Evolutionary conservation across 192 early-diverging fungal genomes (phyloP), one percentile per base, ranked within the genome.

Genomic region (Cladochytrium replicatum): DNA sequence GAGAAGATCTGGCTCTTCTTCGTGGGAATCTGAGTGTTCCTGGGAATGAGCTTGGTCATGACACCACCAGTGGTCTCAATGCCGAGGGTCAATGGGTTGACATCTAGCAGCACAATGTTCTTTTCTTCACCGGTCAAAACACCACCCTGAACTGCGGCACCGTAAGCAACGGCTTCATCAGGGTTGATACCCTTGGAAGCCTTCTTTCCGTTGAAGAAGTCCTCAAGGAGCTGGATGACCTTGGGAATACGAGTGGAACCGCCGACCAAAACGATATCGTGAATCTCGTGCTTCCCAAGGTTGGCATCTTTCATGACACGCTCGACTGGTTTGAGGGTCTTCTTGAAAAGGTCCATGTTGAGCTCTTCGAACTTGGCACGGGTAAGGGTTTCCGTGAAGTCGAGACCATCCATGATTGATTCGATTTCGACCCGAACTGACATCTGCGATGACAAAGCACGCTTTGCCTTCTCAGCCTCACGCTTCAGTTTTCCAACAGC

Each of bases 1-100:
- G 89, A 91, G 85, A 94, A 94, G 67, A 94, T 93, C 72, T 97
- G 91, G 50, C 90, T 87, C 81, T 93, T 94, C 82, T 93, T 97
- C 71, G 90, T 88, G 44, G 93, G 93, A 50, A 97, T 82, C 60
- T 77, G 77, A 52, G 85, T 91, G 83, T 93, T 93, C 64, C 91
- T 86, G 52, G 80, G 67, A 66, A 97, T 93, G 30, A 94, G 76
- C 69, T 86, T 91, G 74, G 90, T 85, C 90, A 93, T 97, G 55
- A 90, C 85, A 57, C 92, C 91, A 58, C 93, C 91, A 22, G 89
- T 91, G 68, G 93, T 97, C 71, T 97, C 93, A 54, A 97, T 93
- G 72, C 91, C 93, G 56, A 94, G 87, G 38, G 91, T 91, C 63
- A 97, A 76, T 43, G 93, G 93, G 85, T 85, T 88, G 48, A 96